A percentile compares a stretch with the other conserved stretches of the same genome.
Evolutionary conservation across 495 filamentous ascomycete species (phyloP).

Genomic region (Hyaloscypha variabilis): DNA sequence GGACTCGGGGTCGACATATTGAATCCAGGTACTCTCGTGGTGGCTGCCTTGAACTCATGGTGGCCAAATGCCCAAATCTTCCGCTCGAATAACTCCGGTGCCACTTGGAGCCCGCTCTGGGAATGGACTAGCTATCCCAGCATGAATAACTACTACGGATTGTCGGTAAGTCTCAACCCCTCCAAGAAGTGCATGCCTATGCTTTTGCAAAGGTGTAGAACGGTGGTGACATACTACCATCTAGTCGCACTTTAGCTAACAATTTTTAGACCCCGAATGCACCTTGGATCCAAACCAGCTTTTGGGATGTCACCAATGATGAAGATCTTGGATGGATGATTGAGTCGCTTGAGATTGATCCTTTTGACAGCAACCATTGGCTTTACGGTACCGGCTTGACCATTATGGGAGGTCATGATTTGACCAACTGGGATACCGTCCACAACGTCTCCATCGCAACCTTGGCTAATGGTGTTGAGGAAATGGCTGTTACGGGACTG

Average conservation of each 20-base stretch:
- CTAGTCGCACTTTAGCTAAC: slow-evolving; percentile 1
- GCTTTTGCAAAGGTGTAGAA: background rate
- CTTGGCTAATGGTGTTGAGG: slow-evolving; percentile 61
- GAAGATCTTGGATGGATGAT: slow-evolving; percentile 61
- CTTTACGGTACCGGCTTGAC: slow-evolving; percentile 29
- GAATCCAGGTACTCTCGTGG: slow-evolving; percentile 56
- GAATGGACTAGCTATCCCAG: slow-evolving; percentile 10
- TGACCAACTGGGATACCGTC: slow-evolving; percentile 38
- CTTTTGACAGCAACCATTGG: slow-evolving; percentile 61
- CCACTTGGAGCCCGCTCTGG: slow-evolving; percentile 23
- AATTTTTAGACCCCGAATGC: slow-evolving; percentile 7
- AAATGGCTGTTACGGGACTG: slow-evolving; percentile 56
- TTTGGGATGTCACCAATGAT: slow-evolving; percentile 1
- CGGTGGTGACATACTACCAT: background rate
- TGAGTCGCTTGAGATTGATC: slow-evolving; percentile 62
- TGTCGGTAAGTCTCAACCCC: background rate
- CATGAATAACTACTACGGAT: slow-evolving; percentile 13
- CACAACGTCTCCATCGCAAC: slow-evolving; percentile 50
- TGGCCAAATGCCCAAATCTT: slow-evolving; percentile 61
- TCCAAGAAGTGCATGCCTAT: background rate
- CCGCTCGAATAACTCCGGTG: slow-evolving; percentile 53
- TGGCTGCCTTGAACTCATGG: slow-evolving; percentile 59
- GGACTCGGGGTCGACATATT: slow-evolving; percentile 56
- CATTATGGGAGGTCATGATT: slow-evolving; percentile 54
- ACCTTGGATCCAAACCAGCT: slow-evolving; percentile 12